Conservation (phyloP, 2,329 filamentous ascomycete species). For the Helotiales sp. region DNA sequence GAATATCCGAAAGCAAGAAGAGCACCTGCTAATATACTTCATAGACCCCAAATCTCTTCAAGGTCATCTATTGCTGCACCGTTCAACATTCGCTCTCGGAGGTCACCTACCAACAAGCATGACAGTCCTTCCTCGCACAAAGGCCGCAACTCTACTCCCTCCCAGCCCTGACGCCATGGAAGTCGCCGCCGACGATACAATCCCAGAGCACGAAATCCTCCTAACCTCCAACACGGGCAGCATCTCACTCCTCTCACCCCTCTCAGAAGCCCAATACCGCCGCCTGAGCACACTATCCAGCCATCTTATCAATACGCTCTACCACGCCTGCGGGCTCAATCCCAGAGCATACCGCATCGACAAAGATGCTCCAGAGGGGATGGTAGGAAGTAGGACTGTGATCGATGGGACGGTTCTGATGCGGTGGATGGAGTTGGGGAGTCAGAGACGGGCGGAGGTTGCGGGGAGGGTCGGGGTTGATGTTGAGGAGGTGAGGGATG, state of each 20-base stretch:
- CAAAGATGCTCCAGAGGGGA: slow-evolving; percentile 51
- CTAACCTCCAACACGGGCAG: slow-evolving; percentile 77
- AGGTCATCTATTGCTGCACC: slow-evolving; percentile 84
- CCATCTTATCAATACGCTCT: slow-evolving; percentile 77
- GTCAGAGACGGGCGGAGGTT: slow-evolving; percentile 73
- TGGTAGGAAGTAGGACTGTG: slow-evolving; percentile 51
- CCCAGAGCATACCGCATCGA: slow-evolving; percentile 77
- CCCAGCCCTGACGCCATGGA: slow-evolving; percentile 46
- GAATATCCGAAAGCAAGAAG: background rate
- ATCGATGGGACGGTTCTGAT: slow-evolving; percentile 79
- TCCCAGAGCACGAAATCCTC: slow-evolving; percentile 59
- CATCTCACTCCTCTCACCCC: slow-evolving; percentile 75
- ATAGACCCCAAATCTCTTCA: slow-evolving; percentile 91
- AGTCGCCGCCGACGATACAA: slow-evolving; percentile 39
- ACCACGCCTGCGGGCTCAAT: slow-evolving; percentile 81
- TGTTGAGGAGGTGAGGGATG: slow-evolving; percentile 69
- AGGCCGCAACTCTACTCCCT: slow-evolving; percentile 53
- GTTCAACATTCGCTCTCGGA: slow-evolving; percentile 85
- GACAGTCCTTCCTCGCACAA: slow-evolving; percentile 73
- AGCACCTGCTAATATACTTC: slow-evolving; percentile 1
- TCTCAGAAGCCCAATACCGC: slow-evolving; percentile 82
- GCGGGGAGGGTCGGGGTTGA: slow-evolving; percentile 73
- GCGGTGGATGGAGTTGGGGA: slow-evolving; percentile 77
- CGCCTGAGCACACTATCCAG: slow-evolving; percentile 81
- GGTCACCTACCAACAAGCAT: slow-evolving; percentile 76